These are phyloP conservation scores for Lentinula lateritia DNA, from an alignment of 768 basidiomycete genomes.

Conservation along the genomic window DNA sequence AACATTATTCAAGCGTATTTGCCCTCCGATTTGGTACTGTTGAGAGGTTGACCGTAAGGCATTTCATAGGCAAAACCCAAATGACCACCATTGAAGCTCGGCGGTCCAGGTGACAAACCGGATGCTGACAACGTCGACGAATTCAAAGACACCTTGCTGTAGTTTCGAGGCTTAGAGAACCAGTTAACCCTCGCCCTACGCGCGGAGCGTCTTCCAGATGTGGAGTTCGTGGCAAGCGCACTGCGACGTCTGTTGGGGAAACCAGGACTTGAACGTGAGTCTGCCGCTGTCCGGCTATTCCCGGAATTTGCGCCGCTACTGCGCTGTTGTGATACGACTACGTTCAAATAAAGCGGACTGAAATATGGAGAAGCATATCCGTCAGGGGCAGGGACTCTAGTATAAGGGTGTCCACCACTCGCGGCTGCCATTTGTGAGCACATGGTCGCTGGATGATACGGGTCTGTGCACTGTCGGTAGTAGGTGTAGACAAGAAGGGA, in stretches of 20 bases:
- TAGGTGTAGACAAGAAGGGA: constrained; percentile 33
- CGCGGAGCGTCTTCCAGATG: neutral
- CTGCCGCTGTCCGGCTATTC: neutral
- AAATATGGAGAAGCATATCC: neutral
- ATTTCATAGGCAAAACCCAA: constrained; percentile 1
- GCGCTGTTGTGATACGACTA: neutral
- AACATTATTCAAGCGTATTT: neutral
- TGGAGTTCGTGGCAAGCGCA: neutral
- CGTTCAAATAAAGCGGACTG: neutral
- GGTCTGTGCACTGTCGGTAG: constrained; percentile 33
- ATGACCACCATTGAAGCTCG: constrained; percentile 4
- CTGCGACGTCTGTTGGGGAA: neutral
- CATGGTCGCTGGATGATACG: constrained; percentile 30
- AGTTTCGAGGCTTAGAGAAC: neutral
- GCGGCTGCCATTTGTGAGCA: neutral
- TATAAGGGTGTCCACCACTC: constrained; percentile 1
- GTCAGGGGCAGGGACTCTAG: neutral
- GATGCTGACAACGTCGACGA: neutral
- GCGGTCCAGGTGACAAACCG: neutral
- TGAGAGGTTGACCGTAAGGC: neutral
- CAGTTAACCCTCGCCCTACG: neutral
- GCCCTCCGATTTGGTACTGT: neutral
- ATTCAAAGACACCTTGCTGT: neutral
- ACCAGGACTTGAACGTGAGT: neutral
- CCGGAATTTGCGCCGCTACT: neutral